These are phyloP conservation scores for Hura crepitans DNA, from an alignment of 441 rosid species.

Conservation along the genomic window DNA sequence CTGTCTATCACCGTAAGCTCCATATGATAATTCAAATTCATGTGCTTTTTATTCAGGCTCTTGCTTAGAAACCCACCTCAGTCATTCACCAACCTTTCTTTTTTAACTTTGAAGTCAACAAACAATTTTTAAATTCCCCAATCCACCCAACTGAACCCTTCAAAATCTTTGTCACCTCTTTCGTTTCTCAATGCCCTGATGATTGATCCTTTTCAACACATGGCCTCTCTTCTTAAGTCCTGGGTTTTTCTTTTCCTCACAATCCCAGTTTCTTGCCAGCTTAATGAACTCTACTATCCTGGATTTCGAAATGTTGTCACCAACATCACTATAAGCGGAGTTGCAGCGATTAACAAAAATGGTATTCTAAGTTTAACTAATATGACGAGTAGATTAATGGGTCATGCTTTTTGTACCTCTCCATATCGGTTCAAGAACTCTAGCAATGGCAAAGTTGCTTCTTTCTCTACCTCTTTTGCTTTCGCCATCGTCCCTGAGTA, in stretches of 20 bases:
- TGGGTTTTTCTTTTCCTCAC: slow-evolving; percentile 23
- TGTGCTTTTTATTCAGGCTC: too few species aligned
- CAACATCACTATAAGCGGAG: slow-evolving; percentile 43
- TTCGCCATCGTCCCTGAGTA: slow-evolving; percentile 57
- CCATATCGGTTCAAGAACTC: slow-evolving; percentile 55
- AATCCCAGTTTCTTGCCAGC: slow-evolving; percentile 25
- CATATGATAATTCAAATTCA: too few species aligned
- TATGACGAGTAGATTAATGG: slow-evolving; percentile 35
- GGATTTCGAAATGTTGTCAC: slow-evolving; percentile 29
- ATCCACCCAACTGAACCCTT: too few species aligned
- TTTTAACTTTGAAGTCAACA: too few species aligned
- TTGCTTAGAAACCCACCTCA: too few species aligned
- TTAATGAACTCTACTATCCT: slow-evolving; percentile 32
- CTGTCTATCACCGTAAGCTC: too few species aligned
- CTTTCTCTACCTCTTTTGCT: slow-evolving; percentile 67
- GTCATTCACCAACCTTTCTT: too few species aligned
- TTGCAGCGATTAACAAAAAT: slow-evolving; percentile 39
- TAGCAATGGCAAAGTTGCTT: slow-evolving; percentile 29
- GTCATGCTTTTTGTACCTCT: slow-evolving; percentile 52
- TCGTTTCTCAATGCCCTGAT: neutral
- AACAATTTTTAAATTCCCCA: too few species aligned
- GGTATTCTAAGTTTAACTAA: slow-evolving; percentile 61
- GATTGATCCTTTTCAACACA: slow-evolving; percentile 13
- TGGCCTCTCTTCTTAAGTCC: slow-evolving; percentile 23
- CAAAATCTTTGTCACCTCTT: too few species aligned